Percentiles rank a stretch among this genome's conserved stretches.
phyloP scores from a whole-genome alignment of 345 rosid genomes.

The Lepidium aucheri region DNA sequence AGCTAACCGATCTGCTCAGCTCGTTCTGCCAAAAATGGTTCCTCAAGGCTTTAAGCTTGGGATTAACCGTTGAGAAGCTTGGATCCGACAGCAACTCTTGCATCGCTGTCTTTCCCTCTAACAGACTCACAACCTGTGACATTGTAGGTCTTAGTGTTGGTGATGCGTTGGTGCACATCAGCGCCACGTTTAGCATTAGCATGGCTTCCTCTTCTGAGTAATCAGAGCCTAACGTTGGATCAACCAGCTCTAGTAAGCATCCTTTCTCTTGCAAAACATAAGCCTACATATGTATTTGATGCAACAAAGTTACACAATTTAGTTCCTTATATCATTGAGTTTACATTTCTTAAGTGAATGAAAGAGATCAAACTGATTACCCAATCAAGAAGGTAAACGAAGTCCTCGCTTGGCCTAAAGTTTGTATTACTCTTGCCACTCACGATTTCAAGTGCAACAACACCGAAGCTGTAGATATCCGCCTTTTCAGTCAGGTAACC shows the following conservation, averaged over 20 bases:
- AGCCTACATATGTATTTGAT: constrained; percentile 39
- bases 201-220: constrained; percentile 63
- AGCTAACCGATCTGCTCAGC: constrained; percentile 44
- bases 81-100: constrained; percentile 69
- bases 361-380: constrained; percentile 25
- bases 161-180: constrained; percentile 70
- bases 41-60: constrained; percentile 59
- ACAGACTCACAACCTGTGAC: constrained; percentile 86
- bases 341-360: background rate
- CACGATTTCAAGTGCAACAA: constrained; percentile 31
- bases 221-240: constrained; percentile 44
- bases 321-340: background rate
- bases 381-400: constrained; percentile 80
- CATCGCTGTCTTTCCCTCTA: constrained; percentile 61
- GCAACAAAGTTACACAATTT: background rate
- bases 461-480: constrained; percentile 32
- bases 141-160: constrained; percentile 82
- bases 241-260: constrained; percentile 51
- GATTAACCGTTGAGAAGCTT: constrained; percentile 50
- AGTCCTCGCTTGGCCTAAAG: constrained; percentile 68
- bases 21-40: constrained; percentile 75
- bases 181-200: constrained; percentile 70
- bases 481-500: constrained; percentile 68
- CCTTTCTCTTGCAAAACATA: constrained; percentile 73
- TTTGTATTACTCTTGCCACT: constrained; percentile 77